Evolutionary conservation across 1,284 basidiomycete species (phyloP), one percentile per base, ranked within the genome.

Genomic region (Marasmius fiardii): DNA sequence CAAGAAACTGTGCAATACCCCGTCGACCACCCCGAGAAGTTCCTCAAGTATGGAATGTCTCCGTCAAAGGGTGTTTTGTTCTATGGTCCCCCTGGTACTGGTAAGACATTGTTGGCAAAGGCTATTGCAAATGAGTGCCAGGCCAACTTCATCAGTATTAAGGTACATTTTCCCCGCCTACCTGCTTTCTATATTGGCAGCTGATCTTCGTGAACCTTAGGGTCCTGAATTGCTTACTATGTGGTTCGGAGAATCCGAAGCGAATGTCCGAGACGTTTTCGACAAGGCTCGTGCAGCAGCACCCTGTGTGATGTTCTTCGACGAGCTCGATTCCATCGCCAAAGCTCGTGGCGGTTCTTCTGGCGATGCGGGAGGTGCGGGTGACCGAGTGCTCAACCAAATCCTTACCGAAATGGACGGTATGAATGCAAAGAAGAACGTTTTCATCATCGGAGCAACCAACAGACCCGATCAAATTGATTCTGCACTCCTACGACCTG

Each of bases 221-320:
- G 95, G 95, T 61, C 95, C 95, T 62, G 95, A 98, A 75, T 81
- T 98, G 18, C 84, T 95, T 39, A 99, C 95, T 11, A 99, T 99
- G 97, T 99, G 96, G 96, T 99, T 99, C 75, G 97, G 97, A 85
- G 97, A 99, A 80, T 98, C 95, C 5, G 97, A 99, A 75, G 96
- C 96, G 62, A 98, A 98, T 68, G 97, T 99, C 53, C 93, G 97
- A 65, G 97, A 99, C 65, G 94, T 99, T 59, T 99, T 99, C 74
- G 96, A 99, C 84, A 98, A 99, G 78, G 96, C 97, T 53, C 93
- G 97, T 65, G 96, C 96, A 21, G 97, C 97, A 4, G 95, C 96
- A 7, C 97, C 97, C 43, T 98, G 96, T 73, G 95, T 99, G 63
- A 98, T 99, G 95, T 99, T 99, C 90, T 99, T 99, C 74, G 96